Evolutionary conservation across 148 eudicot genomes (phyloP).

Genomic region (Gaultheria prostrata): DNA sequence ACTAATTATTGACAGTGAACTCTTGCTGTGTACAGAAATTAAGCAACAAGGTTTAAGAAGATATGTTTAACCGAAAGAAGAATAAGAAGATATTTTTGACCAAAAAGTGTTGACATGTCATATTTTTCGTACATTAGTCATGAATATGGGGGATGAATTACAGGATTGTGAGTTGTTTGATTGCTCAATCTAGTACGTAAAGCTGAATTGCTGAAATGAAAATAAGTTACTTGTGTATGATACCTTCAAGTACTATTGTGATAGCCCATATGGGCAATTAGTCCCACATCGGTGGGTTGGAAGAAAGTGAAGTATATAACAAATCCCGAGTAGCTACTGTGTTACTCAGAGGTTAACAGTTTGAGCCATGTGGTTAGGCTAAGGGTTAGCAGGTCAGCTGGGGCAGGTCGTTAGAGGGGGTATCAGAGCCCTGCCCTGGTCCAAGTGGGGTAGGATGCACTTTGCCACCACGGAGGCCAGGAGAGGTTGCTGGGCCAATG

Average conservation of each 20-base stretch:
- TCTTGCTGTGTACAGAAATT: neutral
- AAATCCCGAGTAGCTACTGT: no score
- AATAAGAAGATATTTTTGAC: neutral
- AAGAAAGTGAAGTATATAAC: no score
- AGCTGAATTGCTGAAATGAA: neutral
- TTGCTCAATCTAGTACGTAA: neutral
- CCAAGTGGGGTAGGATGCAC: no score
- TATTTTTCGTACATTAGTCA: neutral
- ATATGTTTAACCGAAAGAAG: neutral
- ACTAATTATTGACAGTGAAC: neutral
- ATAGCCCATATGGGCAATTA: no score
- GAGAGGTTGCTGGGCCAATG: no score
- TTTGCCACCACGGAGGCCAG: no score
- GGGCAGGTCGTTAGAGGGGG: no score
- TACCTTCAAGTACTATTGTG: neutral
- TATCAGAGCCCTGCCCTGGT: no score
- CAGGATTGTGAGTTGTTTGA: neutral
- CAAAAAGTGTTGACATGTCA: neutral
- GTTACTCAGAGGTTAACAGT: no score
- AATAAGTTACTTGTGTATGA: neutral
- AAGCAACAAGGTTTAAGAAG: neutral
- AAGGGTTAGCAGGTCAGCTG: no score
- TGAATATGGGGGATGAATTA: neutral
- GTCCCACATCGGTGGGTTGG: no score
- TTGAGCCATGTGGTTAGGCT: no score